Base-by-base conservation (phyloP, 768 basidiomycete genomes). In the Boletus sp. region DNA sequence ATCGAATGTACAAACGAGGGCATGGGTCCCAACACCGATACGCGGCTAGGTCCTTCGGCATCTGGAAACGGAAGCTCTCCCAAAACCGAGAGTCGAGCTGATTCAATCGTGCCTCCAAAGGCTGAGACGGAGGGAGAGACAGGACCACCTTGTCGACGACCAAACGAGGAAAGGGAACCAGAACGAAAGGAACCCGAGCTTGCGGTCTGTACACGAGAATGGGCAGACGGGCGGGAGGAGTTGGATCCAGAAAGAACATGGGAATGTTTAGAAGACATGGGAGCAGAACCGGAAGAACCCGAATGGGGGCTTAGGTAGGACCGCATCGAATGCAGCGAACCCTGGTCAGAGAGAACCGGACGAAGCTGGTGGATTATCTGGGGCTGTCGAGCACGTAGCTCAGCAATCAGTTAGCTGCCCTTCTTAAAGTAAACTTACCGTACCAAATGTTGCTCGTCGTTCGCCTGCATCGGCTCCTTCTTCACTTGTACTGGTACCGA, bases 311-410 rank as follows among this genome's bases (percentile, higher is more conserved):
- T 77, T 18, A 85, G 68, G 52, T 81, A 80, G 1, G 86, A 85
- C 20, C 76, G 77, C 76, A 82, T 79, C 0, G 87, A 89, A 62
- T 85, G 81, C 11, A 90, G 68, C 0, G 89, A 90, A 28, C 80
- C 84, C 61, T 80, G 78, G 61, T 89, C 85, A 24, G 88, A 86
- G n/a, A 68, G 68, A 42, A 78, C 64, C 24, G 72, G 64, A 37
- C 71, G 73, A n/a, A 68, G 71, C 32, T 73, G 73, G 51, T 81
- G 77, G 36, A 80, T 68, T 39, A 79, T 69, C 63, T 74, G 73
- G 28, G 79, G 78, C 78, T 85, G 61, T 55, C 14, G 41, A 52
- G 39, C 68, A 14, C 44, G 10, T 30, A 65, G 62, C 50, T 62
- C 28, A 56, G 56, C 40, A 62, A 53, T 59, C 40, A 55, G 58